Base-by-base conservation (phyloP, 2,329 filamentous ascomycete genomes). In the Cordyceps fumosorosea region DNA sequence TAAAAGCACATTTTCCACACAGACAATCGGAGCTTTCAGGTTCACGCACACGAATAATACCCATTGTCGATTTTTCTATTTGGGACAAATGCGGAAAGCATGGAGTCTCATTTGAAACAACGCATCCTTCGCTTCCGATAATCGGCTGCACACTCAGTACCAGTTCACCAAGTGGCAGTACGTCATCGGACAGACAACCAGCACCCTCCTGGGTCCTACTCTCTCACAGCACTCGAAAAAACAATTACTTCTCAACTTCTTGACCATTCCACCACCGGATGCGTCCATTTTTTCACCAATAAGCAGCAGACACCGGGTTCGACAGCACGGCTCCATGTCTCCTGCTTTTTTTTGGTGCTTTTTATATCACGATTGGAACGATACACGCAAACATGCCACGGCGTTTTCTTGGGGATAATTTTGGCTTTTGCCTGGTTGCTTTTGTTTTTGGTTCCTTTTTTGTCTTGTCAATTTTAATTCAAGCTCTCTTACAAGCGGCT, bases 291-390 rank as follows among this genome's bases (percentile, higher is more conserved):
- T 48, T 40, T 26, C 37, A n/a, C 37, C 14, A 24, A 60, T 11
- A 6, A 26, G 51, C 52, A 60, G 24, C 12, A 32, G 37, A 52
- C 32, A 29, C 44, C 52, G 32, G 52, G 52, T 51, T 40, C 18
- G 44, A 62, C 59, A 62, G 59, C 52, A 62, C 52, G 59, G 52
- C 44, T 53, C 48, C 48, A 56, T 8, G 24, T 48, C 29, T 22
- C 50, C 24, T 12, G 34, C 34, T n/a, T 51, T n/a, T 12, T 57
- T 40, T 16, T 42, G 32, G 5, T 50, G 32, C 5, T 42, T 57
- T 37, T 10, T 22, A 47, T n/a, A 24, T 57, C 7, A 62, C 53
- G 60, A 62, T 45, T 37, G 54, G 44, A 56, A 62, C 60, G 60
- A 62, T 42, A 53, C 47, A 56, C n/a, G 44, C 50, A 56, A 56